These are phyloP conservation scores for Drechslerella stenobrocha DNA, from an alignment of 2,329 filamentous ascomycete genomes.

Conservation along the genomic window DNA sequence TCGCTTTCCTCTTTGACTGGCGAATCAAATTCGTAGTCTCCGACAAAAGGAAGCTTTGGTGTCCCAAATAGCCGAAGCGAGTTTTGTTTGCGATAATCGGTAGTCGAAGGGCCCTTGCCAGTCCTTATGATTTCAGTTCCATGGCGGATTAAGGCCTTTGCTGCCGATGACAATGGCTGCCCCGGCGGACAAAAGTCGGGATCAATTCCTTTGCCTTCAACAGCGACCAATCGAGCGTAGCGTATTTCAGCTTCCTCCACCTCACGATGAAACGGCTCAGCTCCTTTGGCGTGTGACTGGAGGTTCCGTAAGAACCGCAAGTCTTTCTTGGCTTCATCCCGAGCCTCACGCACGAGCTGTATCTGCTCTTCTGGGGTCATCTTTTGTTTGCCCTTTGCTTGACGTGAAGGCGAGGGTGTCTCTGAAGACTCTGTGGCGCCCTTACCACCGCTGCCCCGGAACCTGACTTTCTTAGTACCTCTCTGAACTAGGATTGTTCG, in stretches of 20 bases:
- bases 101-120: conserved; percentile 4
- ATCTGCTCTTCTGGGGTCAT: conserved; percentile 11
- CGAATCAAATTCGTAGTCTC: conserved; percentile 20
- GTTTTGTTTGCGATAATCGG: neutral
- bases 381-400: conserved; percentile 13
- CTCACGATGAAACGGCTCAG: no score
- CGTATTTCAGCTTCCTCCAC: no score
- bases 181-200: neutral
- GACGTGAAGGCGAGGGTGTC: neutral
- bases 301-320: neutral
- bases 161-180: conserved; percentile 2
- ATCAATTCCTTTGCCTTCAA: no score
- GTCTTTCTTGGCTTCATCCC: neutral
- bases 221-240: no score
- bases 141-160: conserved; percentile 3
- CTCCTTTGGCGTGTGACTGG: no score
- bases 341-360: neutral
- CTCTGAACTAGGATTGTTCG: no score
- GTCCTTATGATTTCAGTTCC: neutral
- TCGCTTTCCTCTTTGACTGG: neutral
- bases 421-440: no score
- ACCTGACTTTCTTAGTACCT: no score
- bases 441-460: no score
- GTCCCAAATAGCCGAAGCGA: conserved; percentile 19
- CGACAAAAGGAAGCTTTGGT: conserved; percentile 4